Base-by-base conservation (phyloP, 148 eudicot species). In the Oxyria digyna region DNA sequence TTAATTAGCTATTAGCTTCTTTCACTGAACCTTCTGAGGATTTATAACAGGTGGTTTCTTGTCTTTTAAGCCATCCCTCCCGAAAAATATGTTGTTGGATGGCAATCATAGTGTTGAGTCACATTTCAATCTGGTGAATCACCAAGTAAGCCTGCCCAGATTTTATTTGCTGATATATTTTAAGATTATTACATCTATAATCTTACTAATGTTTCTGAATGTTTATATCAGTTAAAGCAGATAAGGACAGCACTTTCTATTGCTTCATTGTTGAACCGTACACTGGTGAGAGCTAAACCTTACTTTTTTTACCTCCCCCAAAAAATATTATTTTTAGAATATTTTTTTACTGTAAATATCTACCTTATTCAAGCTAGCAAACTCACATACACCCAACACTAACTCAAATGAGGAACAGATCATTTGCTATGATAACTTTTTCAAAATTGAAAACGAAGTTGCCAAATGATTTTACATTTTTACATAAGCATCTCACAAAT, bases 161-260 rank as follows among this genome's bases (percentile, higher is more conserved):
- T 15, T 55, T 64, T 43, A 4, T 41, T 46, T 68, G 71, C 38
- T 75, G 32, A 59, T 24, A 69, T 55, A 24, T 49, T 31, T 64
- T 3, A 40, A 37, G 6, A 52, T 45, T 27, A 14, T 48, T 18
- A 17, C 52, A 12, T 62, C 29, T 64, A 33, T 21, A 71, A 70
- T 74, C 5, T 74, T 54, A 49, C 70, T 62, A 62, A 38, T 62
- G 8, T 5, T 67, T 54, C 26, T 50, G 69, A 79, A 72, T 71
- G 38, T 69, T 70, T 29, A 76, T 55, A 72, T 69, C 91, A 90
- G 99, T 80, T 87, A 18, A 90, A 94, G 79, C 99, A 90, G 81
- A 94, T 94, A 81, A 82, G 96, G 72, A 85, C 86, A 54, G 99
- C 97, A 67, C 97, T 94, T 76, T 96, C 99, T 69, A 79, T 94